Conservation (phyloP, 495 filamentous ascomycete genomes). For the Aspergillus biplanus region DNA sequence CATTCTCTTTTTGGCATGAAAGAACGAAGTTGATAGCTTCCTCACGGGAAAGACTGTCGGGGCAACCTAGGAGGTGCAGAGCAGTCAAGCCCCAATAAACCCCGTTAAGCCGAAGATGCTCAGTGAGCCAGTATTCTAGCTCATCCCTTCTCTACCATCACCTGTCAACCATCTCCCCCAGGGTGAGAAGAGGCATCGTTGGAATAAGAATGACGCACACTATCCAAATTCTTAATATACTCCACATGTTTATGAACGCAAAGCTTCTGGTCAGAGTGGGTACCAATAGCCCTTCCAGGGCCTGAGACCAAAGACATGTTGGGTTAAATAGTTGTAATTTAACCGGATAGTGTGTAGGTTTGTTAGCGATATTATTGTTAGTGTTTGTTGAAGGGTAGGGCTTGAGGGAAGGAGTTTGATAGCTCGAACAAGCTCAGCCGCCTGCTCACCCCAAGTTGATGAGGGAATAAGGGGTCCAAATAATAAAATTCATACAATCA, state of each 20-base stretch:
- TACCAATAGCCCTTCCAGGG: conserved; percentile 57
- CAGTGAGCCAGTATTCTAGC: conserved; percentile 95
- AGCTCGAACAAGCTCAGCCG: background rate
- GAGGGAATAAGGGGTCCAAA: background rate
- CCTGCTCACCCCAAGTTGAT: background rate
- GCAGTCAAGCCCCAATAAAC: conserved; percentile 96
- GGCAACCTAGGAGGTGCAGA: conserved; percentile 79
- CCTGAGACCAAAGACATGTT: conserved; percentile 66
- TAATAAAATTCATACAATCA: background rate
- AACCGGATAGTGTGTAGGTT: background rate
- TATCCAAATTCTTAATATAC: conserved; percentile 93
- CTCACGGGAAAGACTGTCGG: conserved; percentile 77
- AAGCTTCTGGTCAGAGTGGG: conserved; percentile 57
- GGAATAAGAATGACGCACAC: conserved; percentile 54
- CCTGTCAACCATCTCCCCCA: conserved; percentile 39
- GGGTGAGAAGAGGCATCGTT: conserved; percentile 27
- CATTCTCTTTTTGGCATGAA: conserved; percentile 83
- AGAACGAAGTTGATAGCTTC: conserved; percentile 89
- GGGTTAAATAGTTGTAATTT: background rate
- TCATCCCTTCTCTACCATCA: conserved; percentile 77
- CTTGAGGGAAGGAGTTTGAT: background rate
- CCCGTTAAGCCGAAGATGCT: conserved; percentile 92
- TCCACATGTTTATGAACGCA: conserved; percentile 79
- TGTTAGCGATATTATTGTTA: conserved; percentile 9
- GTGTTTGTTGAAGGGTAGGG: background rate